These are phyloP conservation scores for Hypoxylon sp. DNA, from an alignment of 2,329 filamentous ascomycete genomes.

Conservation along the genomic window DNA sequence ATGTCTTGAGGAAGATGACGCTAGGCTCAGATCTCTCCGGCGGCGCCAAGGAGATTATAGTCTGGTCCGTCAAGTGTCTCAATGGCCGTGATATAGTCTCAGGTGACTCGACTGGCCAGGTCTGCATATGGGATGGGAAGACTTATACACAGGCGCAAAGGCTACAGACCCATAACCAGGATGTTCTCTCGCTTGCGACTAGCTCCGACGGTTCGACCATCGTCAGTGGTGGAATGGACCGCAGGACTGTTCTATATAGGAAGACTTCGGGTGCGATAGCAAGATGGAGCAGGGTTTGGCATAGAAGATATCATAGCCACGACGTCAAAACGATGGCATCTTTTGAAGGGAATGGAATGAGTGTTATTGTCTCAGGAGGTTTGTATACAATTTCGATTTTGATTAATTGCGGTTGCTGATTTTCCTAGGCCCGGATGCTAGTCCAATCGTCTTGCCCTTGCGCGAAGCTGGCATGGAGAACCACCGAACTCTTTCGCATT, in stretches of 20 bases:
- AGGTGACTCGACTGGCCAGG: conserved; percentile 93
- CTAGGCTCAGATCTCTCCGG: conserved; percentile 83
- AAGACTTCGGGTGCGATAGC: conserved; percentile 71
- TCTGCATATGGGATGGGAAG: conserved; percentile 94
- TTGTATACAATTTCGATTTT: conserved; percentile 52
- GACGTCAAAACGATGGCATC: conserved; percentile 96
- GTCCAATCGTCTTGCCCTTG: conserved; percentile 85
- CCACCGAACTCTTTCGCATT: conserved; percentile 83
- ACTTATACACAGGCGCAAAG: conserved; percentile 91
- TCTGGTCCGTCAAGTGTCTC: conserved; percentile 93
- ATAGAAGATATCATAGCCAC: conserved; percentile 89
- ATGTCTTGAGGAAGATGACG: conserved; percentile 84
- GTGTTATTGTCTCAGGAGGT: conserved; percentile 93
- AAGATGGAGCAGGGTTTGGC: conserved; percentile 88
- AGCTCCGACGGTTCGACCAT: conserved; percentile 86
- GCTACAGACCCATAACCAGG: conserved; percentile 88
- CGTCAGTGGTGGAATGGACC: conserved; percentile 92
- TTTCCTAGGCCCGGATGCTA: conserved; percentile 81
- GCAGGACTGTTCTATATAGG: conserved; percentile 86
- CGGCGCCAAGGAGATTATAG: conserved; percentile 86
- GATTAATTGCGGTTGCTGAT: conserved; percentile 51
- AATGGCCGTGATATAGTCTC: conserved; percentile 92
- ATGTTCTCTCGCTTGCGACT: conserved; percentile 88
- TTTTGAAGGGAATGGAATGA: conserved; percentile 87
- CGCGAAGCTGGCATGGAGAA: conserved; percentile 83